phyloP scores from a whole-genome alignment of 2,329 filamentous ascomycete species.

The Xylaria sp. region DNA sequence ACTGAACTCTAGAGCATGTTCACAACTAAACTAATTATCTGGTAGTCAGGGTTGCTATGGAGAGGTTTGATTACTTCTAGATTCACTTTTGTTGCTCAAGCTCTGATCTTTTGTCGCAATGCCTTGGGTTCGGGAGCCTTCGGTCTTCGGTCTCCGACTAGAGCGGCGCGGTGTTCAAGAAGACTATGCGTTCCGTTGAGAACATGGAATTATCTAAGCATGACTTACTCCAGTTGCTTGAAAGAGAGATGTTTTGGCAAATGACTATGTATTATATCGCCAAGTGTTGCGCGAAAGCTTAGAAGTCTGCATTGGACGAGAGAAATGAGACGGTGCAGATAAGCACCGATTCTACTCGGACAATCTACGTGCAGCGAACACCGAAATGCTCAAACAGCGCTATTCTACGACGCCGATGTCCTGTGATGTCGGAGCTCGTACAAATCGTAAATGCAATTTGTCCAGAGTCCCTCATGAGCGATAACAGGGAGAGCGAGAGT shows the following conservation, averaged over 20 bases:
- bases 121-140: not conserved
- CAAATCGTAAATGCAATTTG: not conserved
- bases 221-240: not conserved
- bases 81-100: not conserved
- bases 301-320: not conserved
- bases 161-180: not conserved
- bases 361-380: constrained; percentile 30
- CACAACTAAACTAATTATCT: not conserved
- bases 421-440: not conserved
- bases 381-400: constrained; percentile 19
- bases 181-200: not conserved
- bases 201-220: not conserved
- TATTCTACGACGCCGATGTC: constrained; percentile 5
- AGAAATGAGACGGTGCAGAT: not conserved
- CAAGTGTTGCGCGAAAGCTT: not conserved
- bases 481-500: not conserved
- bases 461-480: not conserved
- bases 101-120: no score
- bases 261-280: not conserved
- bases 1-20: not conserved
- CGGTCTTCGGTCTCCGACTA: constrained; percentile 7
- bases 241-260: not conserved
- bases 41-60: not conserved
- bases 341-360: constrained; percentile 20
- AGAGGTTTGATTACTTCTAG: not conserved